These are phyloP conservation scores for Miscanthus lutarioriparius DNA, from an alignment of 176 grass and related monocot species.

Conservation along the genomic window DNA sequence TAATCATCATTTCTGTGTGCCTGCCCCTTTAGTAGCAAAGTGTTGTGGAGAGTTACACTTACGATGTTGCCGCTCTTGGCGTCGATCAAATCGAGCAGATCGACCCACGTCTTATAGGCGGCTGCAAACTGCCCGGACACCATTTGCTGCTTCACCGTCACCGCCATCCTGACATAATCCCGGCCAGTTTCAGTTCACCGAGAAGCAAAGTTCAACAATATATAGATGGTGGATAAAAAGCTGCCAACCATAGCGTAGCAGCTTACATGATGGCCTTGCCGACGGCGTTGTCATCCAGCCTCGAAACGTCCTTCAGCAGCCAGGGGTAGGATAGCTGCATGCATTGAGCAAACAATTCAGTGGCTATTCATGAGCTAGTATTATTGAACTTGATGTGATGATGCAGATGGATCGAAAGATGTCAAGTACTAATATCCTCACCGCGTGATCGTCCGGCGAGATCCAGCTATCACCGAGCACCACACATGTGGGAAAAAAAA, in stretches of 20 bases:
- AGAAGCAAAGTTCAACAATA: no score
- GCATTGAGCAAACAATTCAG: no score
- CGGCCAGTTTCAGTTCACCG: no score
- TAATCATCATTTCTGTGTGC: no score
- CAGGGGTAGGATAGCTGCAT: conserved; percentile 61
- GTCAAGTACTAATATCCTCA: neutral
- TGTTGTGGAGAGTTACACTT: neutral
- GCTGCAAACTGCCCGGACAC: conserved; percentile 7
- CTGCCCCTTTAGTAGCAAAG: neutral
- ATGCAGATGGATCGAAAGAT: no score
- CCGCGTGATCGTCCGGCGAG: conserved; percentile 71
- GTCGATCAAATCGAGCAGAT: conserved; percentile 44
- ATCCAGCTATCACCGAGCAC: conserved; percentile 79
- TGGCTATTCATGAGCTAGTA: no score
- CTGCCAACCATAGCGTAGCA: no score
- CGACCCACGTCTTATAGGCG: conserved; percentile 28
- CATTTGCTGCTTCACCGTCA: conserved; percentile 45
- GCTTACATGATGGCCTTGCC: neutral
- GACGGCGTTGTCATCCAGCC: conserved; percentile 64
- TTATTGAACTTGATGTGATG: no score
- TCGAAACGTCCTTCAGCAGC: conserved; percentile 62
- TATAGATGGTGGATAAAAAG: no score
- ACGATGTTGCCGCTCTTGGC: conserved; percentile 57
- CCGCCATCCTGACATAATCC: conserved; percentile 44
- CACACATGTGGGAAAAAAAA: no score